phyloP scores from a whole-genome alignment of 1,284 basidiomycete species.

The Tylopilus sp. region DNA sequence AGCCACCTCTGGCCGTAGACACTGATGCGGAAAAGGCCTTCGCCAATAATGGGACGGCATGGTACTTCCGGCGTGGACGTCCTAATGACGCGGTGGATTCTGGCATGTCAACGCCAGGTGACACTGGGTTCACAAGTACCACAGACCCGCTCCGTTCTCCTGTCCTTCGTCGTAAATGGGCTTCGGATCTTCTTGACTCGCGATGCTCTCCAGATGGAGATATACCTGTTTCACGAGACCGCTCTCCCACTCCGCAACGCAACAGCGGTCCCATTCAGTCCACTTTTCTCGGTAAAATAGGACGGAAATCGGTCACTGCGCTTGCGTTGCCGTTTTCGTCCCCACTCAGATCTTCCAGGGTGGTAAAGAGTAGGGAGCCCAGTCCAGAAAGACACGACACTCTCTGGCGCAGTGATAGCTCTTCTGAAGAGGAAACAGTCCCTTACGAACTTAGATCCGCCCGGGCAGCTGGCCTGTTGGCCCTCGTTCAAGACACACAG shows the following conservation, averaged over 20 bases:
- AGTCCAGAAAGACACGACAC: slow-evolving; percentile 36
- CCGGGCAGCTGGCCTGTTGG: slow-evolving; percentile 21
- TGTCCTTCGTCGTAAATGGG: slow-evolving; percentile 45
- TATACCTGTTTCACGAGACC: slow-evolving; percentile 12
- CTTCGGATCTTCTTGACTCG: slow-evolving; percentile 40
- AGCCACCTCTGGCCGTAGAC: slow-evolving; percentile 55
- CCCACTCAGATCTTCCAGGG: slow-evolving; percentile 31
- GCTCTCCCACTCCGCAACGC: slow-evolving; percentile 7
- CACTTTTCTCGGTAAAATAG: slow-evolving; percentile 34
- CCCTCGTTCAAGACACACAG: slow-evolving; percentile 4
- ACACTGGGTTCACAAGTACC: slow-evolving; percentile 23
- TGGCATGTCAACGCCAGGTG: slow-evolving; percentile 26
- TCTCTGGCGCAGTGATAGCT: slow-evolving; percentile 65
- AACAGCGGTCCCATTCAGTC: slow-evolving; percentile 14
- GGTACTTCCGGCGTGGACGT: slow-evolving; percentile 42
- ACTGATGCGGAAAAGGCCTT: slow-evolving; percentile 58
- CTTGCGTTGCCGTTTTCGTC: slow-evolving; percentile 45
- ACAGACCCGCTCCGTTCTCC: slow-evolving; percentile 41
- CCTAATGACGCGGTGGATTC: slow-evolving; percentile 26
- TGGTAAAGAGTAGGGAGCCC: slow-evolving; percentile 27
- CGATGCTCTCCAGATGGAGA: slow-evolving; percentile 21
- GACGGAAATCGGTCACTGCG: slow-evolving; percentile 49
- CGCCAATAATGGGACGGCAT: slow-evolving; percentile 41
- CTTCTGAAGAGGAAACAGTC: slow-evolving; percentile 51
- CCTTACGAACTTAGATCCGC: slow-evolving; percentile 25